Conservation (phyloP, 2,329 filamentous ascomycete genomes). For the Venturia effusa region DNA sequence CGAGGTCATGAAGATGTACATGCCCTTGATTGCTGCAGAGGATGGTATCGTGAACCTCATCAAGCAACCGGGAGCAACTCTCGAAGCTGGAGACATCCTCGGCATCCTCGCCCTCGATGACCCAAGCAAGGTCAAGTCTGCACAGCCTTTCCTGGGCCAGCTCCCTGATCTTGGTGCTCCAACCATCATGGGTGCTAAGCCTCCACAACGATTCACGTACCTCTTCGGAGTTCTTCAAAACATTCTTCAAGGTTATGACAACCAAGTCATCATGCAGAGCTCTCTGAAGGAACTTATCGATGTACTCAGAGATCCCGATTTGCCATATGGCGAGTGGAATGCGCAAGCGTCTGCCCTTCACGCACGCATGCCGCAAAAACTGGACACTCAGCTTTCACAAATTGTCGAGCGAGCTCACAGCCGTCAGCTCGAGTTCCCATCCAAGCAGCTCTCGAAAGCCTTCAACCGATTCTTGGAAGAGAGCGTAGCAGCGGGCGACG, state of each 20-base stretch:
- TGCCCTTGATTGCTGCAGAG: constrained; percentile 90
- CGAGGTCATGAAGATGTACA: constrained; percentile 99
- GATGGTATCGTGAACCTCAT: constrained; percentile 95
- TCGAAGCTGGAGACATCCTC: constrained; percentile 97
- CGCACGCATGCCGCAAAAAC: constrained; percentile 89
- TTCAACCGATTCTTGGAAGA: constrained; percentile 85
- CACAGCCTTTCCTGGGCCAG: constrained; percentile 84
- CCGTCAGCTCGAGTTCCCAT: constrained; percentile 79
- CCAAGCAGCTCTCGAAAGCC: constrained; percentile 74
- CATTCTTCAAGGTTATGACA: constrained; percentile 90
- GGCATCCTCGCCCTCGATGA: constrained; percentile 93
- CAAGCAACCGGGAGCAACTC: constrained; percentile 96
- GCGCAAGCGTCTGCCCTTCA: constrained; percentile 95
- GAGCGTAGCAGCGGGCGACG: constrained; percentile 62
- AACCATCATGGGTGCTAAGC: constrained; percentile 80
- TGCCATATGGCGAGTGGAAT: constrained; percentile 94
- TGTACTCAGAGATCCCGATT: constrained; percentile 76
- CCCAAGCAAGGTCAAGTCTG: constrained; percentile 91
- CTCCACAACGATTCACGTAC: constrained; percentile 73
- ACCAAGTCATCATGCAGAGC: constrained; percentile 86
- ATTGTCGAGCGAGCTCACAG: constrained; percentile 74
- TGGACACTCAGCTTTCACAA: constrained; percentile 71
- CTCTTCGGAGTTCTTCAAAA: constrained; percentile 70
- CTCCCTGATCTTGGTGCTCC: constrained; percentile 79
- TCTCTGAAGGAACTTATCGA: constrained; percentile 84